Evolutionary conservation across 2,329 filamentous ascomycete species (phyloP).

Genomic region (Paecilomyces formosus): DNA sequence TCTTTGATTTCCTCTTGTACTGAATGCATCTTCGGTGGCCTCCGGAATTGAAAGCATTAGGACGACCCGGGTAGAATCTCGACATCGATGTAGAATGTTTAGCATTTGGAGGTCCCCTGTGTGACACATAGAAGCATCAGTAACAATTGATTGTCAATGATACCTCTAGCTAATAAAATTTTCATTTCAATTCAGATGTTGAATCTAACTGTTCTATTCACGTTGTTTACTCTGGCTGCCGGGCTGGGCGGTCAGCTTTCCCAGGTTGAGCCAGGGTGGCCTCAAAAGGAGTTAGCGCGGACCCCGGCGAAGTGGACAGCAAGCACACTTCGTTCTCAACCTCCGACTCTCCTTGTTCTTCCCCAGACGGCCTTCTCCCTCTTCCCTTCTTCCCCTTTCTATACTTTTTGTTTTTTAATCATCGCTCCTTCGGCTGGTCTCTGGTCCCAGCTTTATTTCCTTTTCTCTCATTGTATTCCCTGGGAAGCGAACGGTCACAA

Average conservation of each 20-base stretch:
- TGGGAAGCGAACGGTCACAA: constrained; percentile 39
- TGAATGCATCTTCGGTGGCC: neutral
- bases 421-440: constrained; percentile 29
- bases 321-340: neutral
- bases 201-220: neutral
- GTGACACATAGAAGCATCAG: neutral
- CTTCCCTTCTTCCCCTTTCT: constrained; percentile 13
- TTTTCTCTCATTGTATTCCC: constrained; percentile 15
- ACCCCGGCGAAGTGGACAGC: neutral
- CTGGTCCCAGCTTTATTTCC: constrained; percentile 21
- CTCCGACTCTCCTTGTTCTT: constrained; percentile 9
- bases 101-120: neutral
- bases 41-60: neutral
- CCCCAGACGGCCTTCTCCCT: constrained; percentile 12
- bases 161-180: neutral
- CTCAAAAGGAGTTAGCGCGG: neutral
- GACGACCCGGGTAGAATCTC: neutral
- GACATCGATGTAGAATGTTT: neutral
- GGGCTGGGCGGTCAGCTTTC: neutral
- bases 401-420: constrained; percentile 13
- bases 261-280: neutral
- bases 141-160: neutral
- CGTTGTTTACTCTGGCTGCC: neutral
- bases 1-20: neutral
- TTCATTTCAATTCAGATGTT: neutral